phyloP scores from a whole-genome alignment of 1,139 yeast genomes.

The Yamadazyma friedrichii region DNA sequence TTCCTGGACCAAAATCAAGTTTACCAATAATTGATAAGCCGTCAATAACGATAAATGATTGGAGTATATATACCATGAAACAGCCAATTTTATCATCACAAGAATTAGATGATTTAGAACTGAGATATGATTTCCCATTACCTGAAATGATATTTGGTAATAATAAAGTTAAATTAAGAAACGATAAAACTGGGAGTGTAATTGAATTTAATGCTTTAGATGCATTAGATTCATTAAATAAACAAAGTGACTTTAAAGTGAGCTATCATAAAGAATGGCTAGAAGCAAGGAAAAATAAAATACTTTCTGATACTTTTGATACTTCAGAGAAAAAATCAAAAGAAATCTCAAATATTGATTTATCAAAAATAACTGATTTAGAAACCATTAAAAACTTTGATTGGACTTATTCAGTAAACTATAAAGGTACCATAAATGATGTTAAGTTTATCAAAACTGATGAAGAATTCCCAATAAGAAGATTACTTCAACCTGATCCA shows the following conservation, averaged over 20 bases:
- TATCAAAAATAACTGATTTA: conserved; percentile 39
- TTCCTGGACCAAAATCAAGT: conserved; percentile 68
- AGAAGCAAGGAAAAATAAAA: conserved; percentile 50
- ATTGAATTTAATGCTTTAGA: conserved; percentile 75
- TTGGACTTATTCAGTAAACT: conserved; percentile 91
- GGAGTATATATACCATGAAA: conserved; percentile 75
- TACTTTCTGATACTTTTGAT: conserved; percentile 18
- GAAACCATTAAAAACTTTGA: conserved; percentile 72
- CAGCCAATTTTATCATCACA: conserved; percentile 73
- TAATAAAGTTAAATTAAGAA: conserved; percentile 56
- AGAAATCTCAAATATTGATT: conserved; percentile 29
- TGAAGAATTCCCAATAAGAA: conserved; percentile 61
- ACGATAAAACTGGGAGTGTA: conserved; percentile 40
- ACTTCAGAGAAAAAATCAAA: conserved; percentile 29
- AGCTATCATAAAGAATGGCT: conserved; percentile 92
- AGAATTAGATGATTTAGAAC: conserved; percentile 68
- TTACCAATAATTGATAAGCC: conserved; percentile 65
- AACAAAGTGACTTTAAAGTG: conserved; percentile 50
- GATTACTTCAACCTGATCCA: conserved; percentile 75
- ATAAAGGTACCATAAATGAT: conserved; percentile 55
- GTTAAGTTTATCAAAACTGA: conserved; percentile 22
- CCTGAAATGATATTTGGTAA: conserved; percentile 99
- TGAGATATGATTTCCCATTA: conserved; percentile 69
- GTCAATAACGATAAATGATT: conserved; percentile 62
- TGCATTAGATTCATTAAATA: conserved; percentile 68